These are phyloP conservation scores for Acaromyces ingoldii DNA, from an alignment of 1,284 basidiomycete genomes.

Conservation along the genomic window DNA sequence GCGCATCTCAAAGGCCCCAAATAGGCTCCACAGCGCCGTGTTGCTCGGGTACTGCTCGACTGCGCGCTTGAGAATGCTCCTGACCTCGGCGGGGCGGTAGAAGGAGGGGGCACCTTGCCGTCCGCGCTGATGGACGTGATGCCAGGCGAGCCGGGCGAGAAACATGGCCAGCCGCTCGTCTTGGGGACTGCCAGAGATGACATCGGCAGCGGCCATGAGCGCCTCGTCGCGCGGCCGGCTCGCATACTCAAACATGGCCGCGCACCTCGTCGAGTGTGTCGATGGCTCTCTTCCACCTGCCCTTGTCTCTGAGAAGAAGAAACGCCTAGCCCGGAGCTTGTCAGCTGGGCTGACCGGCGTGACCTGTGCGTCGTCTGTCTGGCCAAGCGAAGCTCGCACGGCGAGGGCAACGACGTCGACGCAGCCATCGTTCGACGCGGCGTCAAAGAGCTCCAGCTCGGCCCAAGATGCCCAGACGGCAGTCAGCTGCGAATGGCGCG, in stretches of 20 bases:
- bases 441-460: not conserved
- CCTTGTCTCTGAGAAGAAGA: not conserved
- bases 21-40: not conserved
- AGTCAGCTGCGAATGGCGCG: not conserved
- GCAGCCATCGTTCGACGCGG: not conserved
- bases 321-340: not conserved
- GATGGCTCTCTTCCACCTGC: slow-evolving; percentile 3
- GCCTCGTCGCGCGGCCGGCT: not conserved
- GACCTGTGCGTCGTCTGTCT: not conserved
- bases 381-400: not conserved
- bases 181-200: not conserved
- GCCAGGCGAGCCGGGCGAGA: not conserved
- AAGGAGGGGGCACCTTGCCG: not conserved
- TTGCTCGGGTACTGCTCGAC: not conserved
- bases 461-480: not conserved
- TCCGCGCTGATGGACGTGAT: slow-evolving; percentile 1
- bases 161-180: not conserved
- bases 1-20: not conserved
- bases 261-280: not conserved
- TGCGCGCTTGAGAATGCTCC: not conserved
- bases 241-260: not conserved
- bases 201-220: not conserved
- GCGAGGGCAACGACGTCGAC: not conserved
- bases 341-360: not conserved
- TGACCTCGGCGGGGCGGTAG: not conserved